Evolutionary conservation across 768 basidiomycete genomes (phyloP).

Genomic region (Pisolithus orientalis): DNA sequence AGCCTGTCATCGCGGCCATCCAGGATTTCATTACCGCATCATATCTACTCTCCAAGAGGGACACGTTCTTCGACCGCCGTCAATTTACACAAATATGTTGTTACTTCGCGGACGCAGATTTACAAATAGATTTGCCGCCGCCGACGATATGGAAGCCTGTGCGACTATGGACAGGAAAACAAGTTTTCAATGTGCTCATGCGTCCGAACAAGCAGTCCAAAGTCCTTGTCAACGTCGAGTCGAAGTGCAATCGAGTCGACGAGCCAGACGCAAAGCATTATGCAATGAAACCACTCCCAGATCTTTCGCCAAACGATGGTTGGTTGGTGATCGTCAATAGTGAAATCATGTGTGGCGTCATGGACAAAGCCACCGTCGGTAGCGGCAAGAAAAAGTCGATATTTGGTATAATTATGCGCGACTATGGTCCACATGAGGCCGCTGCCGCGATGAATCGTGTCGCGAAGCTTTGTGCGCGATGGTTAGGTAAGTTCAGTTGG

Average conservation of each 20-base stretch:
- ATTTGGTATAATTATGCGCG: constrained; percentile 94
- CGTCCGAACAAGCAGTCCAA: constrained; percentile 80
- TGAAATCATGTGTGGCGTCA: constrained; percentile 98
- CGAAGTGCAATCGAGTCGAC: constrained; percentile 87
- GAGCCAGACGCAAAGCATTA: constrained; percentile 65
- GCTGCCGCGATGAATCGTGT: constrained; percentile 93
- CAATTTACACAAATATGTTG: constrained; percentile 97
- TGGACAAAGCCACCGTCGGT: constrained; percentile 97
- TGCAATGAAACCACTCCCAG: constrained; percentile 59
- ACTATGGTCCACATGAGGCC: constrained; percentile 94
- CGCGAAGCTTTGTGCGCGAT: constrained; percentile 93
- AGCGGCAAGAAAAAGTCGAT: constrained; percentile 99
- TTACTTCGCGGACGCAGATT: constrained; percentile 85
- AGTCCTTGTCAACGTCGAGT: constrained; percentile 91
- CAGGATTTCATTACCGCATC: constrained; percentile 99
- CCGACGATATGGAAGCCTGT: constrained; percentile 92
- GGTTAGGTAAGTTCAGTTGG: constrained; percentile 61
- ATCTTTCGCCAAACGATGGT: constrained; percentile 94
- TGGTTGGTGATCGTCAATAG: constrained; percentile 96
- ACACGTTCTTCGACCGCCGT: constrained; percentile 87
- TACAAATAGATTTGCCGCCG: constrained; percentile 93
- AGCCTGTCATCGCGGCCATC: constrained; percentile 98
- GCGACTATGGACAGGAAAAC: constrained; percentile 96
- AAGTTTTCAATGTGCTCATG: constrained; percentile 97
- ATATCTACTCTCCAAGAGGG: constrained; percentile 88